phyloP scores from a whole-genome alignment of 306 rosid species.

The Hippophae tibetana region DNA sequence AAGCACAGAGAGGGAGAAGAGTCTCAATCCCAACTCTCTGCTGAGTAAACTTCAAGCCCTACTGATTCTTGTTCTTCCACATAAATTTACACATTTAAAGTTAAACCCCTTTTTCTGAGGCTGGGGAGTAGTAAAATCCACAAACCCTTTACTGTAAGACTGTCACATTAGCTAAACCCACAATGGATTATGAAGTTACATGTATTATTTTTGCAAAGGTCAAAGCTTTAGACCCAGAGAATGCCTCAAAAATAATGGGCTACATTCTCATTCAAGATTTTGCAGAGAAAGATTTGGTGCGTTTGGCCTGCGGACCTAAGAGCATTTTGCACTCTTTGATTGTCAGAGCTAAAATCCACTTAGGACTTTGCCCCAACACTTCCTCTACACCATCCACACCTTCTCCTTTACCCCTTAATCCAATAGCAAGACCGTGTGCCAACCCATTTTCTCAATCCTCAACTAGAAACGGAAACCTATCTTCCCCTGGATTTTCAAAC shows the following conservation, averaged over 20 bases:
- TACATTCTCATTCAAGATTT: constrained; percentile 53
- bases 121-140: constrained; percentile 7
- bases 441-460: constrained; percentile 61
- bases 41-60: too few relatives aligned
- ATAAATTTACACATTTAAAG: too few relatives aligned
- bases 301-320: constrained; percentile 46
- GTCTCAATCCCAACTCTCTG: too few relatives aligned
- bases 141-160: too few relatives aligned
- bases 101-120: too few relatives aligned
- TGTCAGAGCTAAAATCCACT: constrained; percentile 41
- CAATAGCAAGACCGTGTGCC: constrained; percentile 42
- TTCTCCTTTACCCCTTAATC: constrained; percentile 51
- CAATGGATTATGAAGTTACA: constrained; percentile 61
- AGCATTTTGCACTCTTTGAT: constrained; percentile 35
- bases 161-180: too few relatives aligned
- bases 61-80: too few relatives aligned
- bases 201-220: constrained; percentile 45
- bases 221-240: constrained; percentile 60
- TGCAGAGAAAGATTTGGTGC: constrained; percentile 47
- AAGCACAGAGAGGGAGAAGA: too few relatives aligned
- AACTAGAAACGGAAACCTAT: constrained; percentile 33
- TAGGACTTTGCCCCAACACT: constrained; percentile 31
- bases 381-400: constrained; percentile 11
- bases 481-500: constrained; percentile 52
- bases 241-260: constrained; percentile 77